Percentiles rank a stretch among this genome's conserved stretches.
Evolutionary conservation across 2,329 filamentous ascomycete genomes (phyloP).

Genomic region (Phyllosticta citriasiana): DNA sequence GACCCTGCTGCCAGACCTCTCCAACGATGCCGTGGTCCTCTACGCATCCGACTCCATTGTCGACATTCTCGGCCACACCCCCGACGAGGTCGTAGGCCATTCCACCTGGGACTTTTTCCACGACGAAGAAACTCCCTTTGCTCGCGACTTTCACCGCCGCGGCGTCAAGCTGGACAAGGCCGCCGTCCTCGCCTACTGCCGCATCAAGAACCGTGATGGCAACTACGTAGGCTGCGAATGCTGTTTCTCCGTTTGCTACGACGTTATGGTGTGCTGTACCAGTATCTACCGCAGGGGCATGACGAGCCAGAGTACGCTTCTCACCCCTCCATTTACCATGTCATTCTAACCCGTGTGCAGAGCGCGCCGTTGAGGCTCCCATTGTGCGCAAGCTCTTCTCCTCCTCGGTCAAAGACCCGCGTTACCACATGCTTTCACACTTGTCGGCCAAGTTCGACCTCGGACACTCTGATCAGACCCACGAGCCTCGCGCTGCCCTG

Average conservation of each 20-base stretch:
- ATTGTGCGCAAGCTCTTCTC: constrained; percentile 71
- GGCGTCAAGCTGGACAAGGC: constrained; percentile 74
- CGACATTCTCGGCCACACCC: constrained; percentile 72
- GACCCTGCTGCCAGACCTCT: constrained; percentile 48
- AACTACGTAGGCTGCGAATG: constrained; percentile 75
- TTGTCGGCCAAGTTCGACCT: constrained; percentile 66
- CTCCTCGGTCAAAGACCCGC: constrained; percentile 69
- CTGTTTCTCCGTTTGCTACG: constrained; percentile 80
- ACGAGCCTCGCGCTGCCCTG: constrained; percentile 72
- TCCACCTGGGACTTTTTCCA: constrained; percentile 84
- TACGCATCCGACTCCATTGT: constrained; percentile 76
- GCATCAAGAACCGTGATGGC: constrained; percentile 57
- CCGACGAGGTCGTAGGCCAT: constrained; percentile 63
- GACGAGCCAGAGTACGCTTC: constrained; percentile 61
- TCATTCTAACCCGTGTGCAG: constrained; percentile 34
- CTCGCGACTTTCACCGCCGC: constrained; percentile 60
- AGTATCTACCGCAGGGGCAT: constrained; percentile 62
- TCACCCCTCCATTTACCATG: constrained; percentile 3
- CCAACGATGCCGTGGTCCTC: constrained; percentile 64
- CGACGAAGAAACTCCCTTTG: constrained; percentile 67
- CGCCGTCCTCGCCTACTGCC: constrained; percentile 71
- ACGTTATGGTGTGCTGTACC: constrained; percentile 77
- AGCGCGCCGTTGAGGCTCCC: constrained; percentile 66
- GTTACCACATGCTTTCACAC: constrained; percentile 83
- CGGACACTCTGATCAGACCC: constrained; percentile 46